Evolutionary conservation across 2,329 filamentous ascomycete species (phyloP).

Genomic region (Colletotrichum chrysophilum): DNA sequence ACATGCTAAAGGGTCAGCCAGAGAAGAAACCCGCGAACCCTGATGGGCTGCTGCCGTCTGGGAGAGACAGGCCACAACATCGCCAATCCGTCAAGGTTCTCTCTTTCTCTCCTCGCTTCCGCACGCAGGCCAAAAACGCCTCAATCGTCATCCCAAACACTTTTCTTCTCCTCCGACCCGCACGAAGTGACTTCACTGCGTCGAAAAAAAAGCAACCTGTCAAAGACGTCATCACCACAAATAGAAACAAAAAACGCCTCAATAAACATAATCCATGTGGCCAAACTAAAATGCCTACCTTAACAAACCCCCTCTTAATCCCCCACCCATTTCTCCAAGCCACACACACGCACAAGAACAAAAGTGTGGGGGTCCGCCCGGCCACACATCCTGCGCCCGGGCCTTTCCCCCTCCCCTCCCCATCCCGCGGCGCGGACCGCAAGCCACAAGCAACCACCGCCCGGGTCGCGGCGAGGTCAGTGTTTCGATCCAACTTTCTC

Average conservation of each 20-base stretch:
- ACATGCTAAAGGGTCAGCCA: background rate
- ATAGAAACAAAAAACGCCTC: background rate
- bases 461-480: background rate
- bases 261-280: background rate
- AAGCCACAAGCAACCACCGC: background rate
- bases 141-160: background rate
- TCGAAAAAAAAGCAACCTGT: background rate
- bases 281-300: background rate
- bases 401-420: background rate
- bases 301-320: background rate
- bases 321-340: background rate
- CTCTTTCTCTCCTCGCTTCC: background rate
- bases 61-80: background rate
- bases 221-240: background rate
- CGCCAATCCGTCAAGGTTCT: background rate
- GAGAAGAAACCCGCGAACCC: background rate
- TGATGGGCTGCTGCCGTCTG: background rate
- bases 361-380: background rate
- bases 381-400: background rate
- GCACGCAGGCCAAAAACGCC: background rate
- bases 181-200: background rate
- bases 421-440: background rate
- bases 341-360: background rate
- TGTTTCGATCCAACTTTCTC: background rate
- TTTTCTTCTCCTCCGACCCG: background rate